A percentile compares a stretch with the other conserved stretches of the same genome.
Evolutionary conservation across 768 basidiomycete genomes (phyloP).

Genomic region (Auriculariales sp.): DNA sequence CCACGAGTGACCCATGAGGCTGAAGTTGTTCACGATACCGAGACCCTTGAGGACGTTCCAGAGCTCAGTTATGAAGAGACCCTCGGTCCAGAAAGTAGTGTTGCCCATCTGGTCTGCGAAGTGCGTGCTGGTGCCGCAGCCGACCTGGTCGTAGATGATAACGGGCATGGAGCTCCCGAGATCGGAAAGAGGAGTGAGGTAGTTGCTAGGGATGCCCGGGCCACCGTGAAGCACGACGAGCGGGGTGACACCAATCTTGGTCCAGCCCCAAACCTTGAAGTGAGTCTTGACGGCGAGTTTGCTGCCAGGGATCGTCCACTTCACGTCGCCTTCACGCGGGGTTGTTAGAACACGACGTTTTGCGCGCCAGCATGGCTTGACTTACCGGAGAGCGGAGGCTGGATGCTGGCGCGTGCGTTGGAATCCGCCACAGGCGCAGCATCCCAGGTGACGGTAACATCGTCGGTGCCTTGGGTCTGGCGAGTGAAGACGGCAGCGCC

Average conservation of each 20-base stretch:
- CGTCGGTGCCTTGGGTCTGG: no score
- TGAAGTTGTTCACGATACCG: conserved; percentile 10
- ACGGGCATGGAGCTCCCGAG: conserved; percentile 1
- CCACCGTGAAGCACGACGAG: conserved; percentile 9
- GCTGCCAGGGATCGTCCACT: not conserved
- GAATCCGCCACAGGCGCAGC: no score
- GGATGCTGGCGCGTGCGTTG: no score
- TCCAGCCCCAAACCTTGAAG: conserved; percentile 4
- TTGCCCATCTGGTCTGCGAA: conserved; percentile 4
- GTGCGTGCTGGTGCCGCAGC: conserved; percentile 5
- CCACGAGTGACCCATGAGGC: conserved; percentile 6
- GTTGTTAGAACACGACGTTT: no score
- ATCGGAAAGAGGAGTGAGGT: conserved; percentile 3
- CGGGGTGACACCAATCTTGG: not conserved
- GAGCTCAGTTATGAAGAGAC: conserved; percentile 7
- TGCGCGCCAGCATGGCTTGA: no score
- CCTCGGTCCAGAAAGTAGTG: conserved; percentile 4
- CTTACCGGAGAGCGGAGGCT: no score
- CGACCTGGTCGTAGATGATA: conserved; percentile 8
- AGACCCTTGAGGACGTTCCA: conserved; percentile 3
- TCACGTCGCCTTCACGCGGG: not conserved
- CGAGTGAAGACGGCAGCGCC: no score
- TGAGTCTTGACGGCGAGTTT: conserved; percentile 3
- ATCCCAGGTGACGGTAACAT: no score
- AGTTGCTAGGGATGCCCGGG: conserved; percentile 5